Base-by-base conservation (phyloP, 2,329 filamentous ascomycete species). In the Zarea fungicola region DNA sequence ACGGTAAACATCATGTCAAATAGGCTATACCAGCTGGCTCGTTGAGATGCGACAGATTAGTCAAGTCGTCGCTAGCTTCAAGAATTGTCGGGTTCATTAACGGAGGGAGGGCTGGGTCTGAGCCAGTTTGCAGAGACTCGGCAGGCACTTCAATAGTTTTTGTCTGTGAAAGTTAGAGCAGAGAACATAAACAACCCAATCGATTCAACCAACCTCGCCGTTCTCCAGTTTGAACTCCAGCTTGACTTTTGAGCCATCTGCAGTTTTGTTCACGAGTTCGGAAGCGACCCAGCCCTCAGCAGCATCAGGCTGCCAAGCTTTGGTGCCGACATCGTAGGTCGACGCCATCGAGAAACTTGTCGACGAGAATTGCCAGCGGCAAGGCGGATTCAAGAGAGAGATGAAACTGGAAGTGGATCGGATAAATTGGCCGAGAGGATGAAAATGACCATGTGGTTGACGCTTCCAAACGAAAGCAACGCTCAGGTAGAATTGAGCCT, bases 61-160 rank as follows among this genome's bases (percentile, higher is more conserved):
- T 99, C 61, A 99, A 73, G 69, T 99, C 93, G 72, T 99, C 93
- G 73, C 91, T 96, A 59, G 93, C 93, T 78, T 99, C 93, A 58
- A 99, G 86, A 83, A 97, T 95, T 45, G 92, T 81, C 57, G 93
- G 93, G 69, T 99, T 99, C 90, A 97, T 97, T 60, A 99, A 71
- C 43, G 93, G 93, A 41, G 93, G 93, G 55, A 99, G 76, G 50
- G 83, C 83, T 46, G 84, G 73, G 70, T 91, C 85, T 63, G 83
- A 87, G 65, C 85, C 84, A 62, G 84, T 83, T 67, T 87, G 81
- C 56, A 99, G 75, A 59, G 84, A 89, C 59, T 84, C 81, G 54
- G 83, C 69, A 14, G 88, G 86, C 56, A 93, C 86, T 68, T 89
- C 82, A 63, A 96, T 71, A 10, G 78, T 82, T 75, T 89, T 93